Evolutionary conservation across 768 basidiomycete species (phyloP), one percentile per base, ranked within the genome.

Genomic region (Paxillus rubicundulus): DNA sequence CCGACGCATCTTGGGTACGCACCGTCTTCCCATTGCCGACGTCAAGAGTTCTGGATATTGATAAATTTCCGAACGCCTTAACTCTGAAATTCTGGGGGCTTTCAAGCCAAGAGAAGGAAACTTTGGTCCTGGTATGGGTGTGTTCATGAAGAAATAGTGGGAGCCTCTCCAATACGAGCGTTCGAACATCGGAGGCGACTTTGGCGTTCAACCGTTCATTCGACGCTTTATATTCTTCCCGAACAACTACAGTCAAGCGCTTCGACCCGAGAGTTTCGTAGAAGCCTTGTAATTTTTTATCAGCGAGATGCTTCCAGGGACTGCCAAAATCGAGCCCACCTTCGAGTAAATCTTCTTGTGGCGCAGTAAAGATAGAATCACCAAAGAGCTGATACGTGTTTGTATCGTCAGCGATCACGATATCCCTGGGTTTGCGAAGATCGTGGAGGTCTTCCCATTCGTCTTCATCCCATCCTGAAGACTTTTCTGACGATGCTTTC

Each of bases 61-160:
- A 67, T 51, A 92, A 64, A 61, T 84, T 87, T 8, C 80, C 78
- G 61, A 82, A 91, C 7, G 77, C 77, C 59, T 77, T 85, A 54
- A 90, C 89, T 32, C 82, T 69, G 61, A 92, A 89, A 61, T 92
- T 86, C 27, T 74, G 71, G 5, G 77, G 72, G 4, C 76, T 72
- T 17, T 77, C 82, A 27, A 92, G 70, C 89, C 89, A 92, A 39
- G 73, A 75, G 54, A 79, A 81, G 1, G 86, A 76, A 9, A 90
- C 78, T 34, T 73, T 74, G 0, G 83, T 81, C 18, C 75, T 77
- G 0, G 85, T 73, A 64, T 88, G 86, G 1, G 81, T 82, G 50
- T 94, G 89, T 61, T 98, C 96, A 47, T 96, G 87, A 5, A 98
- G 76, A 73, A 98, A 98, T 28, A 99, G 73, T 0, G 95, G 91